phyloP scores from a whole-genome alignment of 768 basidiomycete species.

The Crassisporium funariophilum region DNA sequence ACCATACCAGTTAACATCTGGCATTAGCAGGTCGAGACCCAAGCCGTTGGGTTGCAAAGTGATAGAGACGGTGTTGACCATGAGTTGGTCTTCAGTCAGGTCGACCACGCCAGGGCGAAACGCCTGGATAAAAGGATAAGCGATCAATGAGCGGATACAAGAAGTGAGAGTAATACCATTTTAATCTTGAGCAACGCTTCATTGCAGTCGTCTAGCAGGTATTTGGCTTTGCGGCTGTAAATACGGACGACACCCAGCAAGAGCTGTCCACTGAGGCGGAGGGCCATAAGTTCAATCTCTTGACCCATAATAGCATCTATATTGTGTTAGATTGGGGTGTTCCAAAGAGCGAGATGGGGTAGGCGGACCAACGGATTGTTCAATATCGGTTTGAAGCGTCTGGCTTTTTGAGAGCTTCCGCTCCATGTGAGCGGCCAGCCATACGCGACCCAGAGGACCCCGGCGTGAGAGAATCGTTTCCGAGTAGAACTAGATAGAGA shows the following conservation, averaged over 20 bases:
- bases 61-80: slow-evolving; percentile 85
- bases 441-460: slow-evolving; percentile 94
- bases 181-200: slow-evolving; percentile 95
- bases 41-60: slow-evolving; percentile 78
- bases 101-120: slow-evolving; percentile 96
- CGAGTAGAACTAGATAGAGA: slow-evolving; percentile 74
- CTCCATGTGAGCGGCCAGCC: slow-evolving; percentile 99
- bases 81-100: slow-evolving; percentile 92
- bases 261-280: slow-evolving; percentile 94
- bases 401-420: slow-evolving; percentile 96
- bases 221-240: slow-evolving; percentile 97
- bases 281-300: slow-evolving; percentile 90
- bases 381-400: slow-evolving; percentile 93
- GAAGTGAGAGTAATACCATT: slow-evolving; percentile 59
- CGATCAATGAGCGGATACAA: not conserved
- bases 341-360: not conserved
- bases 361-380: slow-evolving; percentile 78
- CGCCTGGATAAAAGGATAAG: slow-evolving; percentile 50
- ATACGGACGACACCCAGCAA: slow-evolving; percentile 96
- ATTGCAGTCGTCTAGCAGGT: slow-evolving; percentile 96
- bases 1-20: slow-evolving; percentile 77
- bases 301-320: slow-evolving; percentile 91
- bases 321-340: not conserved
- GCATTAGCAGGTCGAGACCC: slow-evolving; percentile 78
- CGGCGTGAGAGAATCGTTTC: slow-evolving; percentile 93